These are phyloP conservation scores for Blastocystis sp. DNA, from an alignment of 352 stramenopile species.

Conservation along the genomic window DNA sequence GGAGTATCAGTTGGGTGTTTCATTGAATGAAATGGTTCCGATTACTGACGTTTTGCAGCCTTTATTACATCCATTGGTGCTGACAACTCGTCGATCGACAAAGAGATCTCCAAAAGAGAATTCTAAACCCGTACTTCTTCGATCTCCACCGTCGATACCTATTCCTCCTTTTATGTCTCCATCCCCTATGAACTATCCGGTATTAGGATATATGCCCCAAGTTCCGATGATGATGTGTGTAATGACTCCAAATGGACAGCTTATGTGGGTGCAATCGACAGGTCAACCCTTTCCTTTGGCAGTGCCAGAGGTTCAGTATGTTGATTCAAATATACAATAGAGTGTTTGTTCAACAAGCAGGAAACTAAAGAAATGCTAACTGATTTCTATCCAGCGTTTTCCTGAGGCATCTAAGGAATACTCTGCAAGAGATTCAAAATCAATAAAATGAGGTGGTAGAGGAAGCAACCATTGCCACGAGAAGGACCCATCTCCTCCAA, in stretches of 20 bases:
- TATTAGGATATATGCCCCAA: not conserved
- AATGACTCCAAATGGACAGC: not conserved
- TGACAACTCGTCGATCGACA: not conserved
- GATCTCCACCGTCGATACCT: not conserved
- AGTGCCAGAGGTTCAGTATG: not conserved
- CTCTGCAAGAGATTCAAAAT: not conserved
- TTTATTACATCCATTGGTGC: not conserved
- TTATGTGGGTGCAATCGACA: not conserved
- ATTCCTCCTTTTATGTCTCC: not conserved
- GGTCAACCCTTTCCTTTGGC: too few species aligned
- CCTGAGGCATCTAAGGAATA: not conserved
- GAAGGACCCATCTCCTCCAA: slow-evolving; percentile 16
- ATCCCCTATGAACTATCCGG: not conserved
- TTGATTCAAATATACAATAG: not conserved
- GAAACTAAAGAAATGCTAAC: not conserved
- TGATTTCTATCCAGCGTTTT: not conserved
- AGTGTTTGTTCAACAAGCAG: not conserved
- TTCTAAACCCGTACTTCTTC: not conserved
- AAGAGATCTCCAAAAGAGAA: not conserved
- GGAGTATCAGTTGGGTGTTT: not conserved
- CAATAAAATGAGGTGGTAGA: not conserved
- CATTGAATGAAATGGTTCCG: not conserved
- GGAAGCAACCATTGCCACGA: slow-evolving; percentile 11
- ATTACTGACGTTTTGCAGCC: not conserved
- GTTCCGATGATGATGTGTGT: not conserved